Conservation (phyloP, 2,329 filamentous ascomycete species). For the Thelonectria blattea region DNA sequence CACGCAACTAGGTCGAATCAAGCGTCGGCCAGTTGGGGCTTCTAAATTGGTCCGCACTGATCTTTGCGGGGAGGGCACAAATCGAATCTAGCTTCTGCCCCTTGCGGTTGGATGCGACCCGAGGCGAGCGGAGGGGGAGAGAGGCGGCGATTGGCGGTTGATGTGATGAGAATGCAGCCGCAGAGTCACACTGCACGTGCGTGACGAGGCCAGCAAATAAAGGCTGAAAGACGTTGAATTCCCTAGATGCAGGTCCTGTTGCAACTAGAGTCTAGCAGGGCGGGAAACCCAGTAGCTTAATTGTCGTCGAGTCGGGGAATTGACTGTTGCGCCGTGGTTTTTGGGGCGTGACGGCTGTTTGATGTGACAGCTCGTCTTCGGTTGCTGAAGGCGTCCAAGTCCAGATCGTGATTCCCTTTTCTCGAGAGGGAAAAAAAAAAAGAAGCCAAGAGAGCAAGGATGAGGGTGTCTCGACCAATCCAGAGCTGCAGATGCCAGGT, state of each 20-base stretch:
- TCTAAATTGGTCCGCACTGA: constrained; percentile 10
- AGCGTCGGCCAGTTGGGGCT: not conserved
- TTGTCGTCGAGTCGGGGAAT: not conserved
- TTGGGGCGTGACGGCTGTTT: not conserved
- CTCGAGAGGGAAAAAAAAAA: not conserved
- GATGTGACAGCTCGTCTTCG: not conserved
- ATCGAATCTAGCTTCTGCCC: not conserved
- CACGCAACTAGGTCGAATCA: constrained; percentile 1
- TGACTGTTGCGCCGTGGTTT: not conserved
- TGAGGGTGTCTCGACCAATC: constrained; percentile 6
- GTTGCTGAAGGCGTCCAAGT: not conserved
- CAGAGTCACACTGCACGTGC: constrained; percentile 36
- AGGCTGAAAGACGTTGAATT: constrained; percentile 3
- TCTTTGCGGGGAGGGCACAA: constrained; percentile 1
- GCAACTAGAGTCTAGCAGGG: constrained; percentile 1
- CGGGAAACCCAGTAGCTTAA: constrained; percentile 7
- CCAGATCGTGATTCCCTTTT: constrained; percentile 5
- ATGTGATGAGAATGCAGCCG: constrained; percentile 35
- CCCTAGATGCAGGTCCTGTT: constrained; percentile 17
- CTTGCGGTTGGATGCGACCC: constrained; percentile 20
- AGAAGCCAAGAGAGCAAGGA: not conserved
- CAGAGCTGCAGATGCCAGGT: constrained; percentile 6
- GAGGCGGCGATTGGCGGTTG: constrained; percentile 33
- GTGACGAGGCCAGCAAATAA: constrained; percentile 25
- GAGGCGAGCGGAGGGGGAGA: constrained; percentile 35